Evolutionary conservation across 495 filamentous ascomycete genomes (phyloP).

Genomic region (Penicillium lividum): DNA sequence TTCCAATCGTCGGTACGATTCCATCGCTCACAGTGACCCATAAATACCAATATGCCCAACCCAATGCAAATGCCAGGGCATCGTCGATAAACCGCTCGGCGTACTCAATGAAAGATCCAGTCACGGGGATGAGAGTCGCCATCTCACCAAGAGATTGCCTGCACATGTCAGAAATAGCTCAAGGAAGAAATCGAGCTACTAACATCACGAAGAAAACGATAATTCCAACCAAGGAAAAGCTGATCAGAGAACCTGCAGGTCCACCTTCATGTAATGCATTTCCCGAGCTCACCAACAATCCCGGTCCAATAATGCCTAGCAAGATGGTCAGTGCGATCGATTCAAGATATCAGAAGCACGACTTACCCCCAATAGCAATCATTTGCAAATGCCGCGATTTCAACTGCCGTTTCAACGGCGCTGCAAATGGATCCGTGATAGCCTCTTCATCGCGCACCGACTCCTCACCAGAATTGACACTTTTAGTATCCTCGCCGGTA

Average conservation of each 20-base stretch:
- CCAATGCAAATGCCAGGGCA: constrained; percentile 52
- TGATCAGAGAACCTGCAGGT: constrained; percentile 63
- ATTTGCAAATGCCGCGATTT: constrained; percentile 68
- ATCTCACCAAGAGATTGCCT: constrained; percentile 59
- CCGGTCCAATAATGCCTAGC: constrained; percentile 51
- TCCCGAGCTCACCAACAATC: constrained; percentile 55
- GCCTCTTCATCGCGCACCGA: constrained; percentile 12
- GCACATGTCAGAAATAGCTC: constrained; percentile 3
- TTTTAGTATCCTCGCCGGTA: constrained; percentile 4
- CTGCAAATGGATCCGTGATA: constrained; percentile 24
- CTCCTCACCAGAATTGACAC: constrained; percentile 12
- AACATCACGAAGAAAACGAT: constrained; percentile 65
- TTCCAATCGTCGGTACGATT: not conserved
- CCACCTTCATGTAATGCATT: constrained; percentile 62
- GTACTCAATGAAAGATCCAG: constrained; percentile 58
- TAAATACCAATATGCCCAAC: constrained; percentile 61
- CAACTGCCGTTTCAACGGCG: constrained; percentile 52
- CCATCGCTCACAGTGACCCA: constrained; percentile 49
- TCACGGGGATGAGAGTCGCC: constrained; percentile 55
- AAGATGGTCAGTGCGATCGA: not conserved
- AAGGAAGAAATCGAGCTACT: not conserved
- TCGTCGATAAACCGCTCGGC: constrained; percentile 58
- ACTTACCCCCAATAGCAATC: constrained; percentile 65
- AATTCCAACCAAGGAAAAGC: constrained; percentile 61
- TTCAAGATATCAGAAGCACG: not conserved